phyloP scores from a whole-genome alignment of 192 early-diverging fungal genomes.

The Geranomyces variabilis region DNA sequence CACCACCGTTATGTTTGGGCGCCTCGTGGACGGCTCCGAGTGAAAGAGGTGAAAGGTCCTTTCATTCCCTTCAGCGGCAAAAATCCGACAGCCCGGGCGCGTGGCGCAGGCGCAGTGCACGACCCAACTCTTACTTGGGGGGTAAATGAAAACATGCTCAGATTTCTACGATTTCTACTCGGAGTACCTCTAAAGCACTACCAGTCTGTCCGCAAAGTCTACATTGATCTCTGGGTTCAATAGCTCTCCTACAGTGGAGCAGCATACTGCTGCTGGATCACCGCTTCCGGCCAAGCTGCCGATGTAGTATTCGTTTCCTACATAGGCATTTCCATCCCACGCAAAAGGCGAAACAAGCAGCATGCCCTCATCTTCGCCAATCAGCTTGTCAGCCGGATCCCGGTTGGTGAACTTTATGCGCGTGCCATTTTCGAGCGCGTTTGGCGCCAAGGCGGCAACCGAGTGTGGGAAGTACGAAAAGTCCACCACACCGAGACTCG shows the following conservation, averaged over 20 bases:
- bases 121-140: too few species aligned
- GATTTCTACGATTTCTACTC: too few species aligned
- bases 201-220: slow-evolving; percentile 16
- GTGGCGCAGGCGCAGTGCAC: too few species aligned
- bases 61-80: too few species aligned
- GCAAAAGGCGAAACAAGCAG: slow-evolving; percentile 44
- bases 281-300: slow-evolving; percentile 36
- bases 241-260: slow-evolving; percentile 44
- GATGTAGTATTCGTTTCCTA: slow-evolving; percentile 47
- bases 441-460: background rate
- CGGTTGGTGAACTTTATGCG: slow-evolving; percentile 41
- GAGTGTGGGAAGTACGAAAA: slow-evolving; percentile 34
- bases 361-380: slow-evolving; percentile 13
- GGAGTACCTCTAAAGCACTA: background rate
- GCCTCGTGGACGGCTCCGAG: too few species aligned
- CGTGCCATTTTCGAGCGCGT: slow-evolving; percentile 32
- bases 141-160: too few species aligned
- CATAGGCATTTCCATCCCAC: slow-evolving; percentile 46
- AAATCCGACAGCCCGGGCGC: too few species aligned
- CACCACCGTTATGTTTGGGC: too few species aligned
- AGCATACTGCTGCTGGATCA: slow-evolving; percentile 46
- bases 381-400: slow-evolving; percentile 32
- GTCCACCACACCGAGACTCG: slow-evolving; percentile 33
- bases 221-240: slow-evolving; percentile 46
- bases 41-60: too few species aligned